A percentile compares a stretch with the other conserved stretches of the same genome.
phyloP scores from a whole-genome alignment of 2,329 filamentous ascomycete genomes.

The Diaporthe australafricana region DNA sequence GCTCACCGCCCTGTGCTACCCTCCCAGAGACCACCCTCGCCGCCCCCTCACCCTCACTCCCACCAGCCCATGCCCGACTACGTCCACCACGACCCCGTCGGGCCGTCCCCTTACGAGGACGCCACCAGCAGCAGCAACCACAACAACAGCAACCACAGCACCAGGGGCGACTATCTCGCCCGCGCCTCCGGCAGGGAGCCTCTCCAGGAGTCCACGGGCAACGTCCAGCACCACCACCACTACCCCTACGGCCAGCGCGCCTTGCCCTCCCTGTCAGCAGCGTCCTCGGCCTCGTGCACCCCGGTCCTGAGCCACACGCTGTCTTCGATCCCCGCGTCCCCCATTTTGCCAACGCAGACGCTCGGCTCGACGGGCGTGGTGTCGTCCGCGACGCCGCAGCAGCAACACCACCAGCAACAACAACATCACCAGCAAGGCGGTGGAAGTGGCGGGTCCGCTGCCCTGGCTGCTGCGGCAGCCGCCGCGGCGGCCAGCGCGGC shows the following conservation, averaged over 20 bases:
- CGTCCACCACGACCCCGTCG: conserved; percentile 10
- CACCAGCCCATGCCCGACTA: conserved; percentile 33
- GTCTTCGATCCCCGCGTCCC: conserved; percentile 51
- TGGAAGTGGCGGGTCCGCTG: not conserved
- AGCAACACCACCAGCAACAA: conserved; percentile 42
- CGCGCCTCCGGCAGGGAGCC: conserved; percentile 51
- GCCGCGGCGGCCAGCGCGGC: not conserved
- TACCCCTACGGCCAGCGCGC: conserved; percentile 34
- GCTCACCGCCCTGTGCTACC: conserved; percentile 59
- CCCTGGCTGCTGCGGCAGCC: not conserved
- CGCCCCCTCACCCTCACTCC: conserved; percentile 52
- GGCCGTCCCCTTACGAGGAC: conserved; percentile 19
- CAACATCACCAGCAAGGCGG: not conserved
- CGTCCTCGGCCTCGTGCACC: conserved; percentile 33
- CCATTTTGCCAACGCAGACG: conserved; percentile 63
- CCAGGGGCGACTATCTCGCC: conserved; percentile 3
- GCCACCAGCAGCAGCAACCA: not conserved
- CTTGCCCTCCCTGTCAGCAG: conserved; percentile 26
- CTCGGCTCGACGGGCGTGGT: conserved; percentile 55
- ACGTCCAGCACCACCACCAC: conserved; percentile 56
- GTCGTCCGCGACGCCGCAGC: conserved; percentile 39
- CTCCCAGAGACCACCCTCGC: conserved; percentile 55
- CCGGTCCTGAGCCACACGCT: conserved; percentile 30
- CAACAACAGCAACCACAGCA: not conserved
- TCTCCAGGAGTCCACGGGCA: conserved; percentile 64